These are phyloP conservation scores for Aspergillus pseudonomiae DNA, from an alignment of 2,329 filamentous ascomycete species.

Conservation along the genomic window DNA sequence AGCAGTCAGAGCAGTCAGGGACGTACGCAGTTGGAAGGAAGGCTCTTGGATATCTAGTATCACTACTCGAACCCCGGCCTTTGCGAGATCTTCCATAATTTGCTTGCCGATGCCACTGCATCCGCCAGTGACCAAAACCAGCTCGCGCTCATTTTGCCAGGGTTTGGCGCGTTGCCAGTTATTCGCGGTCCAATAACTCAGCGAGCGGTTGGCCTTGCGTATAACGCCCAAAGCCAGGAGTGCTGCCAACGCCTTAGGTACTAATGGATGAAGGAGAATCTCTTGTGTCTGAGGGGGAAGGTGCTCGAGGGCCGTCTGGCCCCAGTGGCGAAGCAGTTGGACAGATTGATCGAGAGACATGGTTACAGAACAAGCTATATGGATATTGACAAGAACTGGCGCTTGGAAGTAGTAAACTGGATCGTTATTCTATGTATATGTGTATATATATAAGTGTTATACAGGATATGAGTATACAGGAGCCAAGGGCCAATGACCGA, in stretches of 20 bases:
- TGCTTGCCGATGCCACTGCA: conserved; percentile 44
- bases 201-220: conserved; percentile 30
- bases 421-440: background rate
- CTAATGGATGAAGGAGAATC: conserved; percentile 29
- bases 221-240: conserved; percentile 29
- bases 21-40: conserved; percentile 31
- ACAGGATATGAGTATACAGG: background rate
- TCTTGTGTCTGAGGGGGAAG: conserved; percentile 33
- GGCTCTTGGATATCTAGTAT: conserved; percentile 44
- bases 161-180: conserved; percentile 31
- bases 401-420: background rate
- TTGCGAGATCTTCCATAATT: conserved; percentile 36
- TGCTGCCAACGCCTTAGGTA: conserved; percentile 30
- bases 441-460: background rate
- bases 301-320: conserved; percentile 25
- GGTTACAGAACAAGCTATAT: background rate
- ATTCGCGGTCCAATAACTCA: conserved; percentile 34
- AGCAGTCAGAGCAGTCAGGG: background rate
- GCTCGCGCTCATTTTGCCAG: conserved; percentile 33
- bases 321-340: conserved; percentile 28
- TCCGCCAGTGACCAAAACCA: conserved; percentile 42
- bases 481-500: background rate
- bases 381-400: background rate
- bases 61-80: conserved; percentile 34
- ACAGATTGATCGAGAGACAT: conserved; percentile 25